phyloP scores from a whole-genome alignment of 176 grass and related monocot genomes.

The Oryza longistaminata region DNA sequence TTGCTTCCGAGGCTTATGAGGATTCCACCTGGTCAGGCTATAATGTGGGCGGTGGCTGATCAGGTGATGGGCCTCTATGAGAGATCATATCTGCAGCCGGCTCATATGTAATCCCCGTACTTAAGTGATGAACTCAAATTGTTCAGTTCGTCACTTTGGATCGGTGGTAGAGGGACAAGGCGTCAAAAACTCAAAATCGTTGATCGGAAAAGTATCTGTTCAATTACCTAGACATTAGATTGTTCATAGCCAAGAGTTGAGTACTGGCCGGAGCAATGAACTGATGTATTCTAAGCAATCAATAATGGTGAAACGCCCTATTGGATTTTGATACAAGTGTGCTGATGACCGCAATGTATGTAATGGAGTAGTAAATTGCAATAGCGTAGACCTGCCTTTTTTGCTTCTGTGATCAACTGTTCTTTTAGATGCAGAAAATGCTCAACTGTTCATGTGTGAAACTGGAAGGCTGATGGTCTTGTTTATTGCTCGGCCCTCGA shows the following conservation, averaged over 20 bases:
- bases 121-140: conserved; percentile 25
- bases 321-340: conserved; percentile 10
- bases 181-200: conserved; percentile 12
- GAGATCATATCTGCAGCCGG: conserved; percentile 49
- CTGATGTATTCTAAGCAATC: conserved; percentile 6
- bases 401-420: not conserved
- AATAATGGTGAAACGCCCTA: conserved; percentile 18
- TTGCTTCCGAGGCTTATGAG: conserved; percentile 97
- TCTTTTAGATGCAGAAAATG: not conserved
- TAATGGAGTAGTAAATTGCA: not conserved
- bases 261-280: conserved; percentile 31
- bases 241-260: conserved; percentile 34
- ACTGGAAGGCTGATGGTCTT: not conserved
- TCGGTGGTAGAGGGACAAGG: conserved; percentile 4
- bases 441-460: not conserved
- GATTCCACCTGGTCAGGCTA: conserved; percentile 98
- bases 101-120: conserved; percentile 41
- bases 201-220: not conserved
- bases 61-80: conserved; percentile 95
- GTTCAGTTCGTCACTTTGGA: conserved; percentile 25
- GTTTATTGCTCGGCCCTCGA: not conserved
- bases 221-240: conserved; percentile 38
- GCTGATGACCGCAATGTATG: not conserved
- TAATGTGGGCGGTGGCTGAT: conserved; percentile 96
- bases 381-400: not conserved